Base-by-base conservation (phyloP, 441 rosid genomes). In the Pelargonium myrrhifolium region DNA sequence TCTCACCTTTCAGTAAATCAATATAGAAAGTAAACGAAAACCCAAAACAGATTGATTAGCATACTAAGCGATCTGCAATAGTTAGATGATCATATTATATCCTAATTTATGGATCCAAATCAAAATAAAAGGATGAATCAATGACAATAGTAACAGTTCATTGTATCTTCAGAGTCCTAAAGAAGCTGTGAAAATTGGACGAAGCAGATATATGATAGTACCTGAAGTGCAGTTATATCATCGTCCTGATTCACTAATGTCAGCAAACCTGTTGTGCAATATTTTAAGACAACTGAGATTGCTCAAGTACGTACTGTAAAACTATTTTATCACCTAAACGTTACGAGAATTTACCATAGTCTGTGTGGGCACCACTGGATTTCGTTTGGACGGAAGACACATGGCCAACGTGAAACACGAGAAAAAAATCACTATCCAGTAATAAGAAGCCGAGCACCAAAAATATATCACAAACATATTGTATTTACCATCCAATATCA, bases 211-310 rank as follows among this genome's bases (percentile, higher is more conserved):
- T 1, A 58, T 58, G 58, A 56, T 0, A 6, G 6, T 74, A 88
- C 98, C 96, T 88, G 90, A 65, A 90, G 98, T 58, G 97, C 96
- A 47, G 89, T 88, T 68, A 86, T 86, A 70, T 74, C 81, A 73
- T 90, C 93, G 74, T 93, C 97, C 83, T 93, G 98, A 79, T 93
- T 93, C 18, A 93, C 96, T 80, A 93, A 77, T n/a, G 94, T 88
- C 70, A 93, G 68, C 81, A 93, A 84, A 61, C 94, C 95, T 86
- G 70, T 71, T 55, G 45, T 51, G 61, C 58, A 68, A 21, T 39
- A 67, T 56, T 14, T 37, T 43, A 60, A 21, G 2, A 35, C 5
- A 53, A 60, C 1, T 71, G 64, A 74, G 68, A 70, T 49, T 59
- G 1, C 43, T 31, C 55, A 24, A 65, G 45, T 22, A 62, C 51